A percentile compares a stretch with the other conserved stretches of the same genome.
These are phyloP conservation scores for Gossypium raimondii DNA, from an alignment of 345 rosid genomes.

Conservation along the genomic window DNA sequence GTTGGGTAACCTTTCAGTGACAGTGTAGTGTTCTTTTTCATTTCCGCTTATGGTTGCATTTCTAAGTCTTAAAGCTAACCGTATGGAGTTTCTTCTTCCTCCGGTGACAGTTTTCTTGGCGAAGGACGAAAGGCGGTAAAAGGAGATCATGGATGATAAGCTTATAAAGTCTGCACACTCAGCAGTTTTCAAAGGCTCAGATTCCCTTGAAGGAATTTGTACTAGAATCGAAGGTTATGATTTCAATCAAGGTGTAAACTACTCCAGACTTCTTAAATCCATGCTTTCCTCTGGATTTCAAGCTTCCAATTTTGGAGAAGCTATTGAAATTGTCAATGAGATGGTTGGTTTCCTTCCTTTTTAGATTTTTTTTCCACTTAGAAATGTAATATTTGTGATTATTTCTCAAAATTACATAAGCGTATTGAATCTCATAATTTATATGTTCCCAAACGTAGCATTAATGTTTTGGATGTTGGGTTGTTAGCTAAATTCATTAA, in stretches of 20 bases:
- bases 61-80: not conserved
- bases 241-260: constrained; percentile 67
- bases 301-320: constrained; percentile 89
- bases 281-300: constrained; percentile 86
- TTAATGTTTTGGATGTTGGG: not conserved
- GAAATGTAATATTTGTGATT: not conserved
- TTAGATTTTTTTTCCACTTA: not conserved
- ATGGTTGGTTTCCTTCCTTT: constrained; percentile 50
- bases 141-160: constrained; percentile 40
- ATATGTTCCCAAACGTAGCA: not conserved
- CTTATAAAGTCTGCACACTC: constrained; percentile 49
- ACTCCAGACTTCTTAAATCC: constrained; percentile 58
- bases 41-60: not conserved
- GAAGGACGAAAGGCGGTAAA: not conserved
- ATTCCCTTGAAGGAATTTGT: constrained; percentile 56
- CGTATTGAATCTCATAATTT: too few species aligned
- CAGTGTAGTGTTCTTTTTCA: not conserved
- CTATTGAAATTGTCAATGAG: constrained; percentile 64
- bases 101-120: not conserved
- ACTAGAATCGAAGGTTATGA: constrained; percentile 70
- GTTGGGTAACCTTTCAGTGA: not conserved
- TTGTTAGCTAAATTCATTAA: not conserved
- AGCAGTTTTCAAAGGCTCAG: constrained; percentile 74
- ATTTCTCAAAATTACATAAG: not conserved
- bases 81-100: not conserved